These are phyloP conservation scores for Austroboletus olivaceoglutinosus DNA, from an alignment of 1,284 basidiomycete species.

Conservation along the genomic window DNA sequence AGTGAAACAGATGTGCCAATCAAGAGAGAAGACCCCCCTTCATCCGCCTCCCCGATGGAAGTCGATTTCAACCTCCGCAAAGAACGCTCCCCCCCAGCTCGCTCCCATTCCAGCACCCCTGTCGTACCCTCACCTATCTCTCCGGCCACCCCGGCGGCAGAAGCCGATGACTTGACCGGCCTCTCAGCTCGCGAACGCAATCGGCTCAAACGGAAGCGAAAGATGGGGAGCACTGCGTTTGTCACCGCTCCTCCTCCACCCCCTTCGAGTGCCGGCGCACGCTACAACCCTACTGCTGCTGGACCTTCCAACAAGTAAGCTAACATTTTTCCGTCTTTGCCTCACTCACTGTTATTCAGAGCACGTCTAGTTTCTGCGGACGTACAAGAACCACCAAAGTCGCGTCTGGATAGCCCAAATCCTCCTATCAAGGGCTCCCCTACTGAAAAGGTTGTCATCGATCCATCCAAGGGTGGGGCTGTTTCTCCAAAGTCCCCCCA, in stretches of 20 bases:
- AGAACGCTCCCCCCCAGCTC: slow-evolving; percentile 32
- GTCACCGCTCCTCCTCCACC: slow-evolving; percentile 71
- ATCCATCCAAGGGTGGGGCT: slow-evolving; percentile 78
- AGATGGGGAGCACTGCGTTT: slow-evolving; percentile 77
- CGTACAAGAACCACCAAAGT: slow-evolving; percentile 43
- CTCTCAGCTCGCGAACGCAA: slow-evolving; percentile 88
- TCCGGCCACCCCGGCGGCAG: slow-evolving; percentile 36
- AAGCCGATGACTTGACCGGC: slow-evolving; percentile 46
- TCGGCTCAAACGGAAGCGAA: slow-evolving; percentile 87
- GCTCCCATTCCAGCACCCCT: slow-evolving; percentile 52
- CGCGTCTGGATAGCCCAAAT: slow-evolving; percentile 58
- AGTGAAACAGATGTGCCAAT: slow-evolving; percentile 39
- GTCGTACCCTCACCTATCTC: slow-evolving; percentile 52
- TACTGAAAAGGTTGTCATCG: slow-evolving; percentile 67
- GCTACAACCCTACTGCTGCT: slow-evolving; percentile 55
- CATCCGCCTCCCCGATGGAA: slow-evolving; percentile 38
- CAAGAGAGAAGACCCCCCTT: slow-evolving; percentile 39
- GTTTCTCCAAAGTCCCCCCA: slow-evolving; percentile 72
- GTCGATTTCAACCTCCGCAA: slow-evolving; percentile 34
- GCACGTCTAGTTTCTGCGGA: slow-evolving; percentile 66
- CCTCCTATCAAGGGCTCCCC: slow-evolving; percentile 35
- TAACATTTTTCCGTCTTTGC: background rate
- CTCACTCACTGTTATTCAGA: slow-evolving; percentile 38
- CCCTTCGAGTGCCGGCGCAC: slow-evolving; percentile 45
- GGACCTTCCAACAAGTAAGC: slow-evolving; percentile 62